A percentile compares a stretch with the other conserved stretches of the same genome.
These are phyloP conservation scores for Zygoascus biomembranicola DNA, from an alignment of 805 yeast genomes.

Conservation along the genomic window DNA sequence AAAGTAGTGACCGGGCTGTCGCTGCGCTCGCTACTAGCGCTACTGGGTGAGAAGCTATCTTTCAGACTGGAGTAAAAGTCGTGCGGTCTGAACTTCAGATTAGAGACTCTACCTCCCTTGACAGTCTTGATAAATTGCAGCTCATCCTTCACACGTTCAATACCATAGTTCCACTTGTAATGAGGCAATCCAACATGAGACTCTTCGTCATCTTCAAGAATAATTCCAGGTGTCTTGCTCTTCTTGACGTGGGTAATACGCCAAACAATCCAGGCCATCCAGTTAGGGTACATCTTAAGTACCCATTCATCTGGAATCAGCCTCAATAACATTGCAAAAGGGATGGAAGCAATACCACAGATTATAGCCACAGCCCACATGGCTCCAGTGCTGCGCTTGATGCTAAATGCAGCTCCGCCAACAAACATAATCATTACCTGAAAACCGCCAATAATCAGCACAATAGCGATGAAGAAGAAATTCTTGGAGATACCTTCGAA, in stretches of 20 bases:
- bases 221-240: conserved; percentile 13
- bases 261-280: conserved; percentile 17
- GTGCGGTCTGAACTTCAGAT: conserved; percentile 22
- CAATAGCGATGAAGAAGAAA: conserved; percentile 69
- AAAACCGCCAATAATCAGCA: conserved; percentile 65
- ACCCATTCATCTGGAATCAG: conserved; percentile 62
- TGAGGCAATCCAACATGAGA: conserved; percentile 2
- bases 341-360: conserved; percentile 74
- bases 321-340: conserved; percentile 70
- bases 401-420: conserved; percentile 92
- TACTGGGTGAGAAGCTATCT: neutral
- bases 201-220: conserved; percentile 15
- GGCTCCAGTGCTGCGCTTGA: conserved; percentile 67
- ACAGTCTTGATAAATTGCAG: conserved; percentile 27
- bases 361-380: conserved; percentile 87
- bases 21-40: neutral
- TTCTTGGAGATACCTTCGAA: conserved; percentile 76
- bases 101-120: conserved; percentile 34
- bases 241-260: conserved; percentile 15
- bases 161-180: conserved; percentile 33
- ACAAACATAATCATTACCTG: conserved; percentile 91
- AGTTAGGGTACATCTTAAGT: conserved; percentile 21
- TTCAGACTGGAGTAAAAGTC: conserved; percentile 6
- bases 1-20: neutral
- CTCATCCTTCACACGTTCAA: conserved; percentile 32